Percentiles rank a stretch among this genome's conserved stretches.
phyloP scores from a whole-genome alignment of 495 filamentous ascomycete species.

The Amniculicola lignicola region DNA sequence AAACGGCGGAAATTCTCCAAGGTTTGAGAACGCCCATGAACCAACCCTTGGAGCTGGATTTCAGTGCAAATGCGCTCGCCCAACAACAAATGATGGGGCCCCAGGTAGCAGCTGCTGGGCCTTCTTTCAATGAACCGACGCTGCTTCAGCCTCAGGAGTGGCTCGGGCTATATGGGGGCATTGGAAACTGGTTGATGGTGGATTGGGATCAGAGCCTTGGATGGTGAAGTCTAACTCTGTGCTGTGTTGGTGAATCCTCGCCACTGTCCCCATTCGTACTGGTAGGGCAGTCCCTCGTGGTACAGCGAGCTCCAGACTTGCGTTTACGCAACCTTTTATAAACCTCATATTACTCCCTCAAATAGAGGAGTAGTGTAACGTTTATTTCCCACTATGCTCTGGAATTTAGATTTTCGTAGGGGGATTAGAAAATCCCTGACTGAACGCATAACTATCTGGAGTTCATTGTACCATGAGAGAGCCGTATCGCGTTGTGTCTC shows the following conservation, averaged over 20 bases:
- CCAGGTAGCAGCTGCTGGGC: slow-evolving; percentile 1
- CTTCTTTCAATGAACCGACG: slow-evolving; percentile 3
- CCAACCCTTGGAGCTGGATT: slow-evolving; percentile 5
- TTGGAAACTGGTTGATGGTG: slow-evolving; percentile 26
- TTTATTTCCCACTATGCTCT: no score
- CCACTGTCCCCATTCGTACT: neutral
- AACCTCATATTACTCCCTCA: no score
- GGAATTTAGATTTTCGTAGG: no score
- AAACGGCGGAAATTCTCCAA: slow-evolving; percentile 32
- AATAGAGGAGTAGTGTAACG: no score
- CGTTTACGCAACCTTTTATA: no score
- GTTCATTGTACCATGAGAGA: no score
- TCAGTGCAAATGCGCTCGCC: neutral
- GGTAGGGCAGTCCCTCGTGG: no score
- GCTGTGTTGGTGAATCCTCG: neutral
- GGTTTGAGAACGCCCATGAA: slow-evolving; percentile 20
- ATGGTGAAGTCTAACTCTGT: neutral
- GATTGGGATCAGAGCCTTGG: slow-evolving; percentile 23
- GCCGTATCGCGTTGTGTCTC: no score
- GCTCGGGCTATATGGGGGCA: slow-evolving; percentile 19
- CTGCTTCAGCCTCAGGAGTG: slow-evolving; percentile 23
- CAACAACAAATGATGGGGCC: slow-evolving; percentile 11
- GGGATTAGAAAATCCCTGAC: no score
- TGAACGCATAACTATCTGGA: no score
- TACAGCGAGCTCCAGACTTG: no score